Conservation (phyloP, 345 rosid species). For the Aquilaria yunnanensis region DNA sequence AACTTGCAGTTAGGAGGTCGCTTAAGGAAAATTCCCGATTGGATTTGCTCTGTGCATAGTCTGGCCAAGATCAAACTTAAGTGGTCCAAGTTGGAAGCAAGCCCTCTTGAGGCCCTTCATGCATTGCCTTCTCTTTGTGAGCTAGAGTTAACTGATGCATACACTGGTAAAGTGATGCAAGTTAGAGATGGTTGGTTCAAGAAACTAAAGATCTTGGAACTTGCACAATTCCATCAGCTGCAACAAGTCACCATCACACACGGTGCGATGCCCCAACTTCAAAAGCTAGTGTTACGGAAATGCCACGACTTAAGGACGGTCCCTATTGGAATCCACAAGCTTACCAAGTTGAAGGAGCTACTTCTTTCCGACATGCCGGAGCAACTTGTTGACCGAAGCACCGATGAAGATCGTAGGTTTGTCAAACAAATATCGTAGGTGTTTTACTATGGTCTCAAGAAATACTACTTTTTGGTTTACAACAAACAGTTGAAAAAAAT, state of each 20-base stretch:
- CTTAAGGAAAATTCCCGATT: constrained; percentile 15
- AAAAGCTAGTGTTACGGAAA: constrained; percentile 18
- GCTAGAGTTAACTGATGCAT: constrained; percentile 27
- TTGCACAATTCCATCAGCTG: constrained; percentile 23
- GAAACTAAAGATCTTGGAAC: constrained; percentile 22
- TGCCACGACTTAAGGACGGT: constrained; percentile 21
- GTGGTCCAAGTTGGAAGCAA: constrained; percentile 7
- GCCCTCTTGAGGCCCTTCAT: constrained; percentile 14
- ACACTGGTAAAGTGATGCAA: constrained; percentile 14
- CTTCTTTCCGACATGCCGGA: constrained; percentile 28
- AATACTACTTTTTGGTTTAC: too few species aligned
- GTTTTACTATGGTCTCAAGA: too few species aligned
- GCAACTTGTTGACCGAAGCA: constrained; percentile 1
- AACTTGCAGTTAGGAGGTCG: constrained; percentile 14
- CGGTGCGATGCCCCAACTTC: constrained; percentile 26
- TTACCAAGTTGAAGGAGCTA: constrained; percentile 15
- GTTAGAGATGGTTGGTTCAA: constrained; percentile 24
- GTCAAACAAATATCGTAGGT: too few species aligned
- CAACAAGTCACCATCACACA: constrained; percentile 10
- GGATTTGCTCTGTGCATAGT: constrained; percentile 13
- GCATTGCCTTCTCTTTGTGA: constrained; percentile 19
- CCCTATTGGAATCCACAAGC: constrained; percentile 27
- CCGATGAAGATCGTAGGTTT: too few species aligned
- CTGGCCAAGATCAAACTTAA: constrained; percentile 10
- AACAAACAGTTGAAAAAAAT: too few species aligned